These are phyloP conservation scores for Cichorium intybus DNA, from an alignment of 140 eudicot species.

Conservation along the genomic window DNA sequence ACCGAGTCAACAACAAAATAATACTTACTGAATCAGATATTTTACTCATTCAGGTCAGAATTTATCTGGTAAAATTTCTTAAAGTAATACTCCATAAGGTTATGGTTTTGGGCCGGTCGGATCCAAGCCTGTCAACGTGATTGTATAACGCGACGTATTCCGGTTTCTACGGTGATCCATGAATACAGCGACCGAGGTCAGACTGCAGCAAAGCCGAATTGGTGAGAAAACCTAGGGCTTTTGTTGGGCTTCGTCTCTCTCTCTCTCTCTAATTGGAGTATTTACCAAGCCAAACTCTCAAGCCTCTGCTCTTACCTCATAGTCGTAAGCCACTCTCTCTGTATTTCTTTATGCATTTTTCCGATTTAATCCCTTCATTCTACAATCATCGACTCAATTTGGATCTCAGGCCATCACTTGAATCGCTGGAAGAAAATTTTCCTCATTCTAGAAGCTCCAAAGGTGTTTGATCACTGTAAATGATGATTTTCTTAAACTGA, in stretches of 20 bases:
- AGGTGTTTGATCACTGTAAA: conserved; percentile 30
- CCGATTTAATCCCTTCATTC: conserved; percentile 19
- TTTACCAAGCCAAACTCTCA: conserved; percentile 20
- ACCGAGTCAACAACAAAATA: too few species aligned
- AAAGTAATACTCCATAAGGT: too few species aligned
- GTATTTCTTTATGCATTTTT: conserved; percentile 7
- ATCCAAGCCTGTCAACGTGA: conserved; percentile 11
- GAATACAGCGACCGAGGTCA: conserved; percentile 22
- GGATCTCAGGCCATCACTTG: conserved; percentile 27
- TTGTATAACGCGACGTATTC: background rate
- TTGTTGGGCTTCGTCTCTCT: conserved; percentile 23
- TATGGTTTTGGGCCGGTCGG: conserved; percentile 26
- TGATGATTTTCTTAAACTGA: conserved; percentile 10
- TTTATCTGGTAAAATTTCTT: too few species aligned
- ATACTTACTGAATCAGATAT: too few species aligned
- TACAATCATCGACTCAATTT: conserved; percentile 22
- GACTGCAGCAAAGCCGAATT: conserved; percentile 4
- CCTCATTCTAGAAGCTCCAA: background rate
- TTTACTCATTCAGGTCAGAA: too few species aligned
- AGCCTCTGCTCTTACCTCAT: conserved; percentile 7
- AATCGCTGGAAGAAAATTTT: background rate
- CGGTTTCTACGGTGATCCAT: conserved; percentile 22
- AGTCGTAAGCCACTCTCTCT: conserved; percentile 32
- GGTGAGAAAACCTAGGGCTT: conserved; percentile 31
- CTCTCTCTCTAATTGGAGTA: conserved; percentile 15